phyloP scores from a whole-genome alignment of 352 stramenopile species.

The Pythium aquatile region DNA sequence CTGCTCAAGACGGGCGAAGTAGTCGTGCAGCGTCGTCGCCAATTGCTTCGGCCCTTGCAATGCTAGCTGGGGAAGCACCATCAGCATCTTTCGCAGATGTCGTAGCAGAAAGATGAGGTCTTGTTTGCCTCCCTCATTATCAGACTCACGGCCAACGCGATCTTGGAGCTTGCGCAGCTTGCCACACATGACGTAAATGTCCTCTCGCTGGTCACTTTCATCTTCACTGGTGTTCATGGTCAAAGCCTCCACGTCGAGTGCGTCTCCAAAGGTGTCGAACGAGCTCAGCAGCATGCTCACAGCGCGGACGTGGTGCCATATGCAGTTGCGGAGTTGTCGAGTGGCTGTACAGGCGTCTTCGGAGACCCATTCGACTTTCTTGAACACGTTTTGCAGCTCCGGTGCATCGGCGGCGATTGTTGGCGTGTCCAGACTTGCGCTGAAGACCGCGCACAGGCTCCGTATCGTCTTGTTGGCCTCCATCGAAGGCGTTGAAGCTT shows the following conservation, averaged over 20 bases:
- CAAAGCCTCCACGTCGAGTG: slow-evolving; percentile 4
- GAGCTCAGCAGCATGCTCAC: slow-evolving; percentile 1
- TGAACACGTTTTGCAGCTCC: slow-evolving; percentile 43
- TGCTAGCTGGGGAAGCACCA: slow-evolving; percentile 13
- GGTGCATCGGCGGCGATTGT: slow-evolving; percentile 50
- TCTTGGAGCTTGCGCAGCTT: slow-evolving; percentile 19
- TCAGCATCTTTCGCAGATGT: slow-evolving; percentile 24
- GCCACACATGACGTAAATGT: slow-evolving; percentile 12
- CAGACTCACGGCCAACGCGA: background rate
- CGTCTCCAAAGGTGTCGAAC: background rate
- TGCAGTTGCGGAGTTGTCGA: slow-evolving; percentile 26
- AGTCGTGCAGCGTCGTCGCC: slow-evolving; percentile 7
- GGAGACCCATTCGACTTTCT: slow-evolving; percentile 59
- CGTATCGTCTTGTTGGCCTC: slow-evolving; percentile 31
- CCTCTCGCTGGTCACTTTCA: slow-evolving; percentile 10
- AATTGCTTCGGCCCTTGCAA: slow-evolving; percentile 9
- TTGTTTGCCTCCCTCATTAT: background rate
- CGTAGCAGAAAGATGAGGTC: slow-evolving; percentile 2
- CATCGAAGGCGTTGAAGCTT: slow-evolving; percentile 28
- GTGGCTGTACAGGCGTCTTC: slow-evolving; percentile 41
- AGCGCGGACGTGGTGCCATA: slow-evolving; percentile 1
- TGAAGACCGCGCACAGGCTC: slow-evolving; percentile 47
- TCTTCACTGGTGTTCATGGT: background rate
- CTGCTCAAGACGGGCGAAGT: slow-evolving; percentile 11
- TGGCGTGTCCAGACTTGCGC: slow-evolving; percentile 56